phyloP scores from a whole-genome alignment of 495 filamentous ascomycete species.

The Penicillium riverlandense region DNA sequence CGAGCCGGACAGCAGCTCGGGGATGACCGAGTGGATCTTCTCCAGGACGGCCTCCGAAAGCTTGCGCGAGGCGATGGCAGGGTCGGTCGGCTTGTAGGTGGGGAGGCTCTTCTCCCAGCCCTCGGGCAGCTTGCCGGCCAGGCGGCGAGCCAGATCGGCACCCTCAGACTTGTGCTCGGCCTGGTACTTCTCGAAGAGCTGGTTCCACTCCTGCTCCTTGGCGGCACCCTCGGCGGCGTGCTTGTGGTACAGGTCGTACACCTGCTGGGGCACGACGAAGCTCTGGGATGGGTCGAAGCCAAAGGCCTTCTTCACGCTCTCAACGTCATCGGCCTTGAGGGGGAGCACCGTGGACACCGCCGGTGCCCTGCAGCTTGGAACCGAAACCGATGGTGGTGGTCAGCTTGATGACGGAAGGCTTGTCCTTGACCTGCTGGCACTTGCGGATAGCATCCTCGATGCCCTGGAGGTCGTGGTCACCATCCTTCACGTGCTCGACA shows the following conservation, averaged over 20 bases:
- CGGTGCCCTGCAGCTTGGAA: conserved; percentile 86
- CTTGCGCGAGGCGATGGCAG: conserved; percentile 85
- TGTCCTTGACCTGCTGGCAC: conserved; percentile 82
- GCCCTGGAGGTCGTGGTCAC: conserved; percentile 79
- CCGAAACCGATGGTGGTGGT: conserved; percentile 98
- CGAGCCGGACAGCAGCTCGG: conserved; percentile 91
- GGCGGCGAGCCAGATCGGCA: conserved; percentile 75
- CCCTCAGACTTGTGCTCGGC: conserved; percentile 66
- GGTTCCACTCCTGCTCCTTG: conserved; percentile 90
- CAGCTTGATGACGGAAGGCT: conserved; percentile 94
- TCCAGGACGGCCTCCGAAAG: conserved; percentile 90
- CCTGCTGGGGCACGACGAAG: conserved; percentile 90
- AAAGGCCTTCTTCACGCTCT: conserved; percentile 85
- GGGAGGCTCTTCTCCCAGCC: conserved; percentile 96
- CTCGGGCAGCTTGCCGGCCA: conserved; percentile 79
- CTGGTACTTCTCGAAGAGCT: conserved; percentile 81
- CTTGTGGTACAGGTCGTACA: conserved; percentile 86
- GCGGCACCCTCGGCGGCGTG: conserved; percentile 78
- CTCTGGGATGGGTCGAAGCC: conserved; percentile 92
- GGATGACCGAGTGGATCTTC: conserved; percentile 75
- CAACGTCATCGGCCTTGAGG: conserved; percentile 87
- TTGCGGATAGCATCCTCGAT: conserved; percentile 86
- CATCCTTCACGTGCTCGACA: conserved; percentile 74
- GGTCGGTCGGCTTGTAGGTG: conserved; percentile 80
- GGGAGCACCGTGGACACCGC: conserved; percentile 93